Evolutionary conservation across 1,284 basidiomycete genomes (phyloP).

Genomic region (Inonotus hispidus): DNA sequence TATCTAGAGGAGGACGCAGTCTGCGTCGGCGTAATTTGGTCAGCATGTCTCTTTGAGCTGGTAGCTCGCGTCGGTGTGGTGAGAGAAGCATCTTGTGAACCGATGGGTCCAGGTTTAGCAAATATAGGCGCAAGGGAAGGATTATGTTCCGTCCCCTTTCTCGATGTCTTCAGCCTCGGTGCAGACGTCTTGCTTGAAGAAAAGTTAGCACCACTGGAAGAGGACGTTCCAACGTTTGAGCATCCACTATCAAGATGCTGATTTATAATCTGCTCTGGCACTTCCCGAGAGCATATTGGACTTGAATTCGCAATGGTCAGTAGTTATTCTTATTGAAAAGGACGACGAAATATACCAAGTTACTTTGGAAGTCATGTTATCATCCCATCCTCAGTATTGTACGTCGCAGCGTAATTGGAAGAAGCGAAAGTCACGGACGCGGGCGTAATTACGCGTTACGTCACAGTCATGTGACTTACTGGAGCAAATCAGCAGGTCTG

Average conservation of each 20-base stretch:
- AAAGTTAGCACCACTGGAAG: conserved; percentile 9
- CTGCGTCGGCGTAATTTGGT: not conserved
- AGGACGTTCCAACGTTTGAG: conserved; percentile 22
- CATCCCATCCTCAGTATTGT: not conserved
- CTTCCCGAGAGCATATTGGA: conserved; percentile 40
- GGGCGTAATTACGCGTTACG: conserved; percentile 2
- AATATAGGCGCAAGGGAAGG: conserved; percentile 14
- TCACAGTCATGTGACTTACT: not conserved
- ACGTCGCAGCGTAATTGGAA: not conserved
- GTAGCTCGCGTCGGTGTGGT: conserved; percentile 4
- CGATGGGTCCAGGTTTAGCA: conserved; percentile 9
- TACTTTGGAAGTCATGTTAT: conserved; percentile 2
- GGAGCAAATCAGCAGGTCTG: not conserved
- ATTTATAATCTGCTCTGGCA: conserved; percentile 41
- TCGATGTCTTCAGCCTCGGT: not conserved
- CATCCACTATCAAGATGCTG: conserved; percentile 44
- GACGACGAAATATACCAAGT: conserved; percentile 1
- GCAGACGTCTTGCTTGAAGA: conserved; percentile 18
- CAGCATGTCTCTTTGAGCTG: not conserved
- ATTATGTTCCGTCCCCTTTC: not conserved
- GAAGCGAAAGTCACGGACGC: not conserved
- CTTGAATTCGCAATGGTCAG: conserved; percentile 25
- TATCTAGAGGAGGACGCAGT: conserved; percentile 21
- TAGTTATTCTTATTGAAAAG: not conserved
- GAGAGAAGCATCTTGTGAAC: not conserved